Evolutionary conservation across 2,329 filamentous ascomycete species (phyloP).

Genomic region (Verticillium albo-atrum): DNA sequence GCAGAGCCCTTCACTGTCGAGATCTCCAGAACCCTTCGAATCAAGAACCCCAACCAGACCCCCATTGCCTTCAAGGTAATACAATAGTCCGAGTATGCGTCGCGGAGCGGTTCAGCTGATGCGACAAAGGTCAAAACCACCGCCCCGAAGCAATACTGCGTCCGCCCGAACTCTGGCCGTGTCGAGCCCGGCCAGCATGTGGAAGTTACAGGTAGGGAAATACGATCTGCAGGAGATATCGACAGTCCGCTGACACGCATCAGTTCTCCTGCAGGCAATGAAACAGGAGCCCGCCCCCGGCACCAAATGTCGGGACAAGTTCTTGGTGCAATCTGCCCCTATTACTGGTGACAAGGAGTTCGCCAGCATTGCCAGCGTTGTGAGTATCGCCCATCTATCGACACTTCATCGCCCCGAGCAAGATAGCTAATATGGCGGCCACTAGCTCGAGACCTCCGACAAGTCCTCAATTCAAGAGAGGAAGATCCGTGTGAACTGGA

Average conservation of each 20-base stretch:
- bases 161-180: slow-evolving; percentile 92
- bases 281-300: slow-evolving; percentile 86
- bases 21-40: slow-evolving; percentile 59
- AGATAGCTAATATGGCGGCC: neutral
- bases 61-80: slow-evolving; percentile 68
- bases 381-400: slow-evolving; percentile 15
- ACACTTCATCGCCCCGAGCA: too few relatives aligned
- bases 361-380: slow-evolving; percentile 57
- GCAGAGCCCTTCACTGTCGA: slow-evolving; percentile 64
- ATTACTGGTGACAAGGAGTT: slow-evolving; percentile 83
- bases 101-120: slow-evolving; percentile 6
- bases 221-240: neutral
- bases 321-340: slow-evolving; percentile 87
- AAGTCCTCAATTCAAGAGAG: slow-evolving; percentile 82
- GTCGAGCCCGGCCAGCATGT: slow-evolving; percentile 88
- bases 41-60: slow-evolving; percentile 58
- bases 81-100: slow-evolving; percentile 3
- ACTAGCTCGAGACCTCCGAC: slow-evolving; percentile 72
- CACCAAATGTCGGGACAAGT: slow-evolving; percentile 94
- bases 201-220: slow-evolving; percentile 77
- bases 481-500: slow-evolving; percentile 91
- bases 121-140: slow-evolving; percentile 89
- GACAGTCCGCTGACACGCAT: slow-evolving; percentile 12
- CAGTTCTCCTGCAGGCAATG: slow-evolving; percentile 96
- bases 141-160: slow-evolving; percentile 98